These are phyloP conservation scores for Rhizopogon sp. DNA, from an alignment of 768 basidiomycete genomes.

Conservation along the genomic window DNA sequence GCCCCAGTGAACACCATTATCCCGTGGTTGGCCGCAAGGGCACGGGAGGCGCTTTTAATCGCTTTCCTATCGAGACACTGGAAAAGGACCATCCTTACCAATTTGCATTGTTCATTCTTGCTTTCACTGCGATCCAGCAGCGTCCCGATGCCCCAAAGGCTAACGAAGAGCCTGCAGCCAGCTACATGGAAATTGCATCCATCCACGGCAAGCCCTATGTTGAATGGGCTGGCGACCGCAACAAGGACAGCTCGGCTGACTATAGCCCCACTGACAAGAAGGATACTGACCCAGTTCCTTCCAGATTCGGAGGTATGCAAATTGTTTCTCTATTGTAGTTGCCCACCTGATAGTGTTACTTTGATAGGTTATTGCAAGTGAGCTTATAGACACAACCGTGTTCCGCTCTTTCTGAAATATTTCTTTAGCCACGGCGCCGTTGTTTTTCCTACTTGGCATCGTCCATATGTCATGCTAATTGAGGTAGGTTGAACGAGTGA, in stretches of 20 bases:
- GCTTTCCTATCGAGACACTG: slow-evolving; percentile 19
- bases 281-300: slow-evolving; percentile 20
- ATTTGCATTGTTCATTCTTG: slow-evolving; percentile 22
- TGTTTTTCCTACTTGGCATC: slow-evolving; percentile 21
- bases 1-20: slow-evolving; percentile 7
- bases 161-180: slow-evolving; percentile 5
- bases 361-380: slow-evolving; percentile 23
- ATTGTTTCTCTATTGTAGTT: not conserved
- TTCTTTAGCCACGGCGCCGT: slow-evolving; percentile 14
- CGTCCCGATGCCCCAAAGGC: not conserved
- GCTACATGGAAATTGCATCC: slow-evolving; percentile 18
- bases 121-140: slow-evolving; percentile 12
- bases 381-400: not conserved
- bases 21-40: slow-evolving; percentile 15
- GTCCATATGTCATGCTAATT: slow-evolving; percentile 23
- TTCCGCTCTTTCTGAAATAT: not conserved
- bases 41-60: slow-evolving; percentile 12
- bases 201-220: slow-evolving; percentile 21
- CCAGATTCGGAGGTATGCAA: slow-evolving; percentile 20
- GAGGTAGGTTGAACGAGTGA: slow-evolving; percentile 11
- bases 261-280: slow-evolving; percentile 17
- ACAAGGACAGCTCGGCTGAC: slow-evolving; percentile 10
- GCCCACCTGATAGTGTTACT: not conserved
- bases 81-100: slow-evolving; percentile 15
- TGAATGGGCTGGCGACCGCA: slow-evolving; percentile 20